Conservation (phyloP, 495 filamentous ascomycete genomes). For the Talaromyces nanjingensis region DNA sequence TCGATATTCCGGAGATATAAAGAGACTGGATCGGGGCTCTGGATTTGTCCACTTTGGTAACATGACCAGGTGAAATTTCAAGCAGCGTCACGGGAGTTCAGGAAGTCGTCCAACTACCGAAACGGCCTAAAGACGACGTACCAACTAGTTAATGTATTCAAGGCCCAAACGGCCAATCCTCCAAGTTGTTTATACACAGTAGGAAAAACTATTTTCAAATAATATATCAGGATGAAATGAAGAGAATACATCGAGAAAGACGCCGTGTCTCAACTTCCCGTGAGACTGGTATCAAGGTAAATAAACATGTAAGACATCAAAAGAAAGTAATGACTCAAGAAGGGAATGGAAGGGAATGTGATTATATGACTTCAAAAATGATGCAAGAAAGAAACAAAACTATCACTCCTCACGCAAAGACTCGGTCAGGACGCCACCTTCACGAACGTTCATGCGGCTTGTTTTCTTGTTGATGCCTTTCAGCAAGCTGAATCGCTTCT, state of each 20-base stretch:
- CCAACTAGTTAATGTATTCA: background rate
- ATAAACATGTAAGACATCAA: conserved; percentile 13
- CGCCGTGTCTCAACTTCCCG: conserved; percentile 5
- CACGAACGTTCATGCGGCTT: conserved; percentile 37
- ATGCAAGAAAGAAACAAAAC: conserved; percentile 7
- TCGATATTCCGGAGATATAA: too few relatives aligned
- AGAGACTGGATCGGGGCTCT: too few relatives aligned
- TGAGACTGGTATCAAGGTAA: conserved; percentile 13
- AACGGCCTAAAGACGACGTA: too few relatives aligned
- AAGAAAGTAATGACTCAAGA: conserved; percentile 9
- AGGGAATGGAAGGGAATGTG: conserved; percentile 10
- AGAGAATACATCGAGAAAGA: background rate
- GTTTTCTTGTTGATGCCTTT: conserved; percentile 38
- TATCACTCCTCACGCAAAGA: conserved; percentile 30
- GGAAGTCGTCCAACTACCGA: too few relatives aligned
- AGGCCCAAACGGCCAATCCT: background rate
- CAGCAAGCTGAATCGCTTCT: conserved; percentile 40
- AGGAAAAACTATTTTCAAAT: conserved; percentile 1
- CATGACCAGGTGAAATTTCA: too few relatives aligned
- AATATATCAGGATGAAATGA: background rate
- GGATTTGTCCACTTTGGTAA: too few relatives aligned
- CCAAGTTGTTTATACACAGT: background rate
- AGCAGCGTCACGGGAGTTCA: too few relatives aligned
- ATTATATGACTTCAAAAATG: conserved; percentile 6
- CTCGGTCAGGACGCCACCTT: conserved; percentile 15